A percentile compares a stretch with the other conserved stretches of the same genome.
These are phyloP conservation scores for Hypomyces rosellus DNA, from an alignment of 2,329 filamentous ascomycete genomes.

Conservation along the genomic window DNA sequence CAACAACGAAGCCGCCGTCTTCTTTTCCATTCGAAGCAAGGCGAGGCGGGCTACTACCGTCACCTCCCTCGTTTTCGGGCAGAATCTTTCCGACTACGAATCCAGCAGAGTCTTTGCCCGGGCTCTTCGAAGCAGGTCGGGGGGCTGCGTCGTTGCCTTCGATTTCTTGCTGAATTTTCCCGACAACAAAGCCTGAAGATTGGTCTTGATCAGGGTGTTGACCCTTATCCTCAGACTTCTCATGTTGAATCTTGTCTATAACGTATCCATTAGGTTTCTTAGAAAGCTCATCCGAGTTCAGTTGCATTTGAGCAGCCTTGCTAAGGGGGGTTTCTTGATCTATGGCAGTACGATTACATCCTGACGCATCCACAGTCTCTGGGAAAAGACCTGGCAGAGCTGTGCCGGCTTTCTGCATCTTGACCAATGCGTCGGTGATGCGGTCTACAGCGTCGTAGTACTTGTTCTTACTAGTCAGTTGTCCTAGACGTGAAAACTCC, in stretches of 20 bases:
- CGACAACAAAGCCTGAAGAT: not conserved
- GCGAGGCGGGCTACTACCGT: too few species aligned
- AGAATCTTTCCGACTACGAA: not conserved
- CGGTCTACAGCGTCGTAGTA: conserved; percentile 89
- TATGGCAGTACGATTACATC: conserved; percentile 58
- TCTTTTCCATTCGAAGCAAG: not conserved
- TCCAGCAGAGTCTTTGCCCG: not conserved
- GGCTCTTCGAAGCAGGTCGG: not conserved
- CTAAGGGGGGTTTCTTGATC: conserved; percentile 24
- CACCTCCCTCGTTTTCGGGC: not conserved
- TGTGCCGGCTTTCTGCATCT: conserved; percentile 64
- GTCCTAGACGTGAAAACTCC: conserved; percentile 84
- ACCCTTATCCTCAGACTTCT: conserved; percentile 1
- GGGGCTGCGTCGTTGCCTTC: not conserved
- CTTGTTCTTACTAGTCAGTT: conserved; percentile 71
- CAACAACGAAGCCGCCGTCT: not conserved
- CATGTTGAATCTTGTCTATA: not conserved
- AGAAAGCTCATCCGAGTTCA: conserved; percentile 26
- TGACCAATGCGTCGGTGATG: conserved; percentile 73
- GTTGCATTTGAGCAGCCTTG: conserved; percentile 28
- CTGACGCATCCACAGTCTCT: conserved; percentile 67
- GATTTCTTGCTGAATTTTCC: not conserved
- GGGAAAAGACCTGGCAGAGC: conserved; percentile 76
- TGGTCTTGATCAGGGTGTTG: too few species aligned
- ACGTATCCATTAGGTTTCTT: conserved; percentile 23